Percentiles rank a stretch among this genome's conserved stretches.
Conservation (phyloP, 371 early-diverging fungal genomes). For the Mortierella sp. region DNA sequence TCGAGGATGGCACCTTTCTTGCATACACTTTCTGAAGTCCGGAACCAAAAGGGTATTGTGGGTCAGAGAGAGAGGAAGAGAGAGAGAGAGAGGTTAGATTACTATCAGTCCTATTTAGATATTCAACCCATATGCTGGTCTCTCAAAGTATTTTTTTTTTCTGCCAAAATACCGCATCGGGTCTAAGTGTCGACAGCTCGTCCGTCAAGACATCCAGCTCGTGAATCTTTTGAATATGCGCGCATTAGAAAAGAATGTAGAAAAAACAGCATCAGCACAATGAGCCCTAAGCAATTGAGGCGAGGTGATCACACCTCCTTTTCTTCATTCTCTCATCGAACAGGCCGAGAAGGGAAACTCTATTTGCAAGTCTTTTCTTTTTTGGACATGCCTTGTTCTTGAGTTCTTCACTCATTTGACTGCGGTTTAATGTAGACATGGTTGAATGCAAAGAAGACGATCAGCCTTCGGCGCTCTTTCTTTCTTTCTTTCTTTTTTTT, state of each 20-base stretch:
- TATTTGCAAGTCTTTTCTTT: too few species aligned
- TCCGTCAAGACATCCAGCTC: conserved; percentile 38
- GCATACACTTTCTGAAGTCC: conserved; percentile 20
- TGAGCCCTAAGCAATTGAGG: too few species aligned
- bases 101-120: too few species aligned
- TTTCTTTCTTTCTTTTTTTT: conserved; percentile 2
- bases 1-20: conserved; percentile 35
- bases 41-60: background rate
- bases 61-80: background rate
- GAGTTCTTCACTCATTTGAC: conserved; percentile 18
- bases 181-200: conserved; percentile 27
- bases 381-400: conserved; percentile 9
- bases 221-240: conserved; percentile 17
- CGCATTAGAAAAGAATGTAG: too few species aligned
- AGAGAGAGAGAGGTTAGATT: too few species aligned
- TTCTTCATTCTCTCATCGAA: too few species aligned
- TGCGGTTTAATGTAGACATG: background rate
- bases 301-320: too few species aligned
- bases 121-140: too few species aligned
- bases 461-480: background rate
- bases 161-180: conserved; percentile 28
- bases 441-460: background rate
- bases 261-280: too few species aligned
- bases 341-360: too few species aligned
- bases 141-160: too few species aligned